Evolutionary conservation across 2,329 filamentous ascomycete species (phyloP), one percentile per base, ranked within the genome.

Genomic region (Dendryphion nanum): DNA sequence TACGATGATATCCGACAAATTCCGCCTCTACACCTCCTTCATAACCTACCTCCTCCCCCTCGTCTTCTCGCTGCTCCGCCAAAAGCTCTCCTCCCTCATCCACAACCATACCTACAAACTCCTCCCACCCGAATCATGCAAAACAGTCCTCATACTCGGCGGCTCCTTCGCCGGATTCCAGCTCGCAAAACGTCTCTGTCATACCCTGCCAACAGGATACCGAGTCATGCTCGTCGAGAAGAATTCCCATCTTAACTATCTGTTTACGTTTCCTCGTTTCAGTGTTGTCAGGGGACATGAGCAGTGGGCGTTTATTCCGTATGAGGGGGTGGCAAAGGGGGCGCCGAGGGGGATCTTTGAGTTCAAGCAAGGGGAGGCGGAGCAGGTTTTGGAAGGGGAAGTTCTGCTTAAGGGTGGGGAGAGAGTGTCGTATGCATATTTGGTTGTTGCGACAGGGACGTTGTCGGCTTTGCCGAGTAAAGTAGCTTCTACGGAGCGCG

Each of bases 191-290:
- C 60, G 68, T 7, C 68, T 82, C 4, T 66, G 72, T n/a, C 59
- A 67, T 16, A 64, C 69, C 4, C 57, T 82, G 0, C 73, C 77
- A 0, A 66, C 70, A 0, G 61, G 71, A 21, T 79, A 74, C 54
- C 68, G 70, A 4, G 71, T 81, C 4, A 62, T 82, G 0, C 62
- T 83, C 3, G 54, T 83, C 18, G 80, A 84, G 56, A 76, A 74
- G 31, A 78, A 79, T 52, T 73, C 70, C 3, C 79, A 82, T 56
- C 79, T 82, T 55, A 74, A 82, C 45, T 81, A 77, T 49, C 75
- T 76, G 0, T 83, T 78, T 70, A 71, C 75, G 10, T 70, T 83
- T 24, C 80, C 81, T 0, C 71, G 80, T 4, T 81, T 76, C 53
- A 76, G 71, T 28, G 78, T 82, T 12, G 64, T 77, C 4, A 59